Evolutionary conservation across 495 filamentous ascomycete genomes (phyloP).

Genomic region (Daldinia loculata): DNA sequence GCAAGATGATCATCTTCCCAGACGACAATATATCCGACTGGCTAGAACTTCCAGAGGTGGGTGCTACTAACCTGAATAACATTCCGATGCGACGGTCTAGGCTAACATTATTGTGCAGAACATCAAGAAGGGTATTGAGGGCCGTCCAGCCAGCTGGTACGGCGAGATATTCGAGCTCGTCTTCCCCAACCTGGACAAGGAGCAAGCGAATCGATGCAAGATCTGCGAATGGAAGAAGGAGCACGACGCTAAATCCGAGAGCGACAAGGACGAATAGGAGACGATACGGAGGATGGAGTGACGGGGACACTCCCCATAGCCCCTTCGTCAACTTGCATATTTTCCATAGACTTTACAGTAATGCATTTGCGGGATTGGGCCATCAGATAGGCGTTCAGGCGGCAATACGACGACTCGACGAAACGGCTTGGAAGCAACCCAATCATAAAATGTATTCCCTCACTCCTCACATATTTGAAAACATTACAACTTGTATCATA

Average conservation of each 20-base stretch:
- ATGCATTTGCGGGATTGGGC: constrained; percentile 44
- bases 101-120: constrained; percentile 70
- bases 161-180: constrained; percentile 90
- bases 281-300: constrained; percentile 25
- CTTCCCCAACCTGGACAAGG: constrained; percentile 81
- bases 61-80: constrained; percentile 42
- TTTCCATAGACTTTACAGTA: constrained; percentile 36
- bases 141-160: constrained; percentile 91
- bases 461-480: constrained; percentile 36
- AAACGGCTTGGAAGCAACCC: constrained; percentile 30
- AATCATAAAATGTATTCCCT: constrained; percentile 38
- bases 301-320: constrained; percentile 32
- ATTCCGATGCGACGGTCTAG: constrained; percentile 35
- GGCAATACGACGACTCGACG: constrained; percentile 43
- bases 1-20: constrained; percentile 95
- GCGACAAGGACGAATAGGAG: constrained; percentile 52
- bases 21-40: constrained; percentile 94
- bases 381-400: constrained; percentile 43
- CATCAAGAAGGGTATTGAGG: constrained; percentile 94
- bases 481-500: constrained; percentile 38
- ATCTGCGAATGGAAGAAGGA: constrained; percentile 67
- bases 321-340: constrained; percentile 41
- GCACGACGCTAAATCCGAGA: constrained; percentile 53
- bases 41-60: constrained; percentile 96
- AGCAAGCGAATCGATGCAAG: constrained; percentile 74